Conservation (phyloP, 768 basidiomycete species). For the Tephrocybe sp. region DNA sequence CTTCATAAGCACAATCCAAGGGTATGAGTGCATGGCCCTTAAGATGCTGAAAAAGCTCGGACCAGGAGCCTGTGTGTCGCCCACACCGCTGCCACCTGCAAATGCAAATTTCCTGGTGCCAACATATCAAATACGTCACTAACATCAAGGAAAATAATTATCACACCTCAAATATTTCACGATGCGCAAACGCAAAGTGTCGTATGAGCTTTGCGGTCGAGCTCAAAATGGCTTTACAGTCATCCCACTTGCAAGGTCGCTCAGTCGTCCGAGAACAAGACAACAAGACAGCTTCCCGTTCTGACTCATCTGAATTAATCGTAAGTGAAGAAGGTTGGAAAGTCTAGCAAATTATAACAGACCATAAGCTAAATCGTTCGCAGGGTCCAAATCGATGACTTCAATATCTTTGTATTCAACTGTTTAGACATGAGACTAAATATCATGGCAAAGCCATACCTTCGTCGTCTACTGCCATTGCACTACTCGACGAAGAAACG, state of each 20-base stretch:
- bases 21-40: slow-evolving; percentile 47
- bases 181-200: slow-evolving; percentile 40
- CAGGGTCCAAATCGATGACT: slow-evolving; percentile 16
- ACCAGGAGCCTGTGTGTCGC: slow-evolving; percentile 35
- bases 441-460: slow-evolving; percentile 19
- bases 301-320: slow-evolving; percentile 18
- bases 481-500: slow-evolving; percentile 3
- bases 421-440: slow-evolving; percentile 11
- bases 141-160: background rate
- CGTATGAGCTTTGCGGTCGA: slow-evolving; percentile 46
- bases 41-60: slow-evolving; percentile 47
- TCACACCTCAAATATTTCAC: slow-evolving; percentile 11
- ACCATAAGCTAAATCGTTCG: slow-evolving; percentile 15
- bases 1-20: slow-evolving; percentile 50
- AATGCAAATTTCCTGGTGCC: slow-evolving; percentile 27
- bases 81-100: slow-evolving; percentile 63
- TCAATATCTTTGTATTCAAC: slow-evolving; percentile 15
- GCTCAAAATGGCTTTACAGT: slow-evolving; percentile 56
- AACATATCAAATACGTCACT: background rate
- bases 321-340: background rate
- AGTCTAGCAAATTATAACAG: slow-evolving; percentile 7
- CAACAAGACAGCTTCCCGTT: slow-evolving; percentile 44
- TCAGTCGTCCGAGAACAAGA: slow-evolving; percentile 49
- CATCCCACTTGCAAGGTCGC: slow-evolving; percentile 57
- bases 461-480: slow-evolving; percentile 14